Evolutionary conservation across 352 stramenopile species (phyloP), one percentile per base, ranked within the genome.

Genomic region (Pythium folliculosum): DNA sequence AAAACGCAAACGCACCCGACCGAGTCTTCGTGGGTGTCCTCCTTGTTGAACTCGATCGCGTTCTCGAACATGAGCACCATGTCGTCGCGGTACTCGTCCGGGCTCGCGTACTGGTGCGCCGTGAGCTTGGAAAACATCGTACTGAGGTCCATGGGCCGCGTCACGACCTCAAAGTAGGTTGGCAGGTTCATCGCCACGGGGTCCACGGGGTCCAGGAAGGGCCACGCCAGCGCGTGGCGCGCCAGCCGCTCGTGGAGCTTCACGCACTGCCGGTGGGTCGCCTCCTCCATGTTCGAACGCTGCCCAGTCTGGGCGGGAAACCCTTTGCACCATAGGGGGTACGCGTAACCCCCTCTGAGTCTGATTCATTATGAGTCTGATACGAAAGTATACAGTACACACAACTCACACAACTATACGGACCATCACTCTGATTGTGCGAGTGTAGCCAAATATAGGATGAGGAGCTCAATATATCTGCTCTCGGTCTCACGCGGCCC

Each of bases 101-200:
- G 83, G 23, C 75, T 67, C 21, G 47, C 62, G 72, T 96, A 96
- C 54, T 84, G 70, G 53, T 67, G 59, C 0, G 35, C 60, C 57
- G 70, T 81, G 53, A 97, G 85, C 59, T 95, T 97, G 51, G 71
- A 64, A 44, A 89, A 80, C 73, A 99, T 97, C 1, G 96, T 99
- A 50, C 89, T 84, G 27, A 99, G 83, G 74, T 99, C 97, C 98
- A 99, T 99, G 7, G 98, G 98, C 43, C 86, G 65, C 72, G 92
- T 84, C 60, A 99, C 91, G 27, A 99, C 86, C 14, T 97, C 79
- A 61, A 93, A 91, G 74, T 99, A 99, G 56, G 89, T 95, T 14
- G 92, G 92, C 59, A 99, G 82, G 49, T 95, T 88, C 44, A 98
- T 73, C 51, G 83, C 82, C 27, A 98, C 86, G 38, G 98, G 93